A percentile compares a stretch with the other conserved stretches of the same genome.
Conservation (phyloP, 2,329 filamentous ascomycete genomes). For the Lizonia empirigonia region DNA sequence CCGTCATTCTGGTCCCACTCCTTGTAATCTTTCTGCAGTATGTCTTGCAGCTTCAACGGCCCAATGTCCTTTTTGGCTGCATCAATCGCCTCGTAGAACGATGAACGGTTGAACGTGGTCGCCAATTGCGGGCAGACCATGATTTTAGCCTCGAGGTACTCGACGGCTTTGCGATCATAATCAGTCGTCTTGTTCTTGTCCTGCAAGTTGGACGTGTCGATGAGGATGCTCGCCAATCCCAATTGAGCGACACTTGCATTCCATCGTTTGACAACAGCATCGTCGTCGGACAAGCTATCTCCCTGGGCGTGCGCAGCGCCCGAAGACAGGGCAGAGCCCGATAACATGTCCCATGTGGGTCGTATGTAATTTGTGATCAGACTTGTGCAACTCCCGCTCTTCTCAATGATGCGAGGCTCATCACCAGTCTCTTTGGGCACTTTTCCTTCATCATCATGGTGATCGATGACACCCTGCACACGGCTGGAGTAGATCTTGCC, state of each 20-base stretch:
- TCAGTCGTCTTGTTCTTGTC: conserved; percentile 66
- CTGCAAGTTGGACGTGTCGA: conserved; percentile 72
- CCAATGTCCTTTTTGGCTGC: conserved; percentile 72
- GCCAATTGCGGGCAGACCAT: conserved; percentile 45
- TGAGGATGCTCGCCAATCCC: conserved; percentile 71
- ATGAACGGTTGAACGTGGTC: conserved; percentile 57
- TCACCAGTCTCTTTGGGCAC: conserved; percentile 56
- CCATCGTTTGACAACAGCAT: conserved; percentile 46
- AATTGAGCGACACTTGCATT: conserved; percentile 69
- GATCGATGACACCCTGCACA: conserved; percentile 73
- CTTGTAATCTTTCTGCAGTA: conserved; percentile 85
- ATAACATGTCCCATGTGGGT: conserved; percentile 61
- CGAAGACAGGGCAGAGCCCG: conserved; percentile 50
- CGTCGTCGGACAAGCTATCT: conserved; percentile 40
- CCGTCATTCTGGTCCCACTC: conserved; percentile 63
- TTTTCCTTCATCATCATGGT: conserved; percentile 73
- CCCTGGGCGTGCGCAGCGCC: conserved; percentile 50
- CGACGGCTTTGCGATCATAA: conserved; percentile 63
- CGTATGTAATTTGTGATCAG: conserved; percentile 67
- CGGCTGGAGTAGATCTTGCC: conserved; percentile 57
- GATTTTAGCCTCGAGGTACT: conserved; percentile 64
- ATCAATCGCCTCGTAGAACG: conserved; percentile 65
- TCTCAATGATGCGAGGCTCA: conserved; percentile 66
- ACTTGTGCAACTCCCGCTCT: conserved; percentile 74
- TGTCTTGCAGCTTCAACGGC: conserved; percentile 65